Conservation (phyloP, 257 asterid species). For the Solanum peruvianum region DNA sequence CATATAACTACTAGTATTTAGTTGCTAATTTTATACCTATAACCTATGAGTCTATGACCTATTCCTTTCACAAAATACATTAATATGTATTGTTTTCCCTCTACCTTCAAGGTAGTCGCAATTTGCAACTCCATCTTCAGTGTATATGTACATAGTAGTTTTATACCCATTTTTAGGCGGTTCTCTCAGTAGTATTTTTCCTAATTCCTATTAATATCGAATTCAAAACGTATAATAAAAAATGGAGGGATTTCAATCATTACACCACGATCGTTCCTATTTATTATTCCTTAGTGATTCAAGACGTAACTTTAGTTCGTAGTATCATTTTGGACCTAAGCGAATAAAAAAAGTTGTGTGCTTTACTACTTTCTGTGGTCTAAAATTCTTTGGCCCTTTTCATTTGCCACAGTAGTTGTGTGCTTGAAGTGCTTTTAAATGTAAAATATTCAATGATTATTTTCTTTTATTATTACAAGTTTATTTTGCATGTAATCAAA, state of each 20-base stretch:
- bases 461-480: background rate
- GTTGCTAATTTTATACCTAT: background rate
- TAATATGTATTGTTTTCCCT: background rate
- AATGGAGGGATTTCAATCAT: fast-evolving
- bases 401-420: background rate
- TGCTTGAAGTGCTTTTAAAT: background rate
- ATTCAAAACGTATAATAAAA: fast-evolving
- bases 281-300: background rate
- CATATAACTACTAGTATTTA: background rate
- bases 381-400: background rate
- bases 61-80: background rate
- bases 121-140: background rate
- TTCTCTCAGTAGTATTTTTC: background rate
- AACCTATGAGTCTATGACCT: background rate
- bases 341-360: background rate
- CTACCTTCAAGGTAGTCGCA: background rate
- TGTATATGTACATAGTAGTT: background rate
- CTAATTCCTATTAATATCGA: background rate
- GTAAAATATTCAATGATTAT: background rate
- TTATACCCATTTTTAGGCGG: background rate
- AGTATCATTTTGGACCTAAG: background rate
- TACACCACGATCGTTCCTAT: too few relatives aligned
- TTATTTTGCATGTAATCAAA: background rate
- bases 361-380: background rate
- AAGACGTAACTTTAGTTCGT: background rate